A percentile compares a stretch with the other conserved stretches of the same genome.
phyloP scores from a whole-genome alignment of 208 protist species.

The Wallacemonas sp. region DNA sequence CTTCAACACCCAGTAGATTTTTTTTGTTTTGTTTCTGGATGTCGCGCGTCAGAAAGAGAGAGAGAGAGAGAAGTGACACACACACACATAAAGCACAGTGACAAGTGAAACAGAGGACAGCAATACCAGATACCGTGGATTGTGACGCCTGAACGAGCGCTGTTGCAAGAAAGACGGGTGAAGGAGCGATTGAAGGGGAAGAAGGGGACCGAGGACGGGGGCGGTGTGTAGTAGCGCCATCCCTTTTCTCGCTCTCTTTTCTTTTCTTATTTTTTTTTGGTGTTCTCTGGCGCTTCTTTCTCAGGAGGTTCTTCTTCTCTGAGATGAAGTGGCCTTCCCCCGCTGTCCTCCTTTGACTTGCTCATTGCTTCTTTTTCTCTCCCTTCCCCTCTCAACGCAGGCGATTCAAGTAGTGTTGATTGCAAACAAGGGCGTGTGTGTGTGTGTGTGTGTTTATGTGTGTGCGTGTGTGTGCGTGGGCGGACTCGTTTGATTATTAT shows the following conservation, averaged over 20 bases:
- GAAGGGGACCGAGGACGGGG: too few species aligned
- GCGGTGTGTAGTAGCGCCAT: slow-evolving; percentile 3
- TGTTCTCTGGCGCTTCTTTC: not conserved
- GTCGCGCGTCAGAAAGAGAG: too few species aligned
- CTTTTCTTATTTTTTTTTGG: slow-evolving; percentile 4
- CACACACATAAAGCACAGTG: too few species aligned
- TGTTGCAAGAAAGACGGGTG: too few species aligned
- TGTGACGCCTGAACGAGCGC: too few species aligned
- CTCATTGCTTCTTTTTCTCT: slow-evolving; percentile 10
- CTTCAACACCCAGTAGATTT: too few species aligned
- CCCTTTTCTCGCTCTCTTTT: slow-evolving; percentile 1
- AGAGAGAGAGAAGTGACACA: too few species aligned
- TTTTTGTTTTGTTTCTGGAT: slow-evolving; percentile 2
- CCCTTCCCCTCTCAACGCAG: slow-evolving; percentile 2
- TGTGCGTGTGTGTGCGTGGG: not conserved
- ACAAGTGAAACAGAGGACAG: too few species aligned
- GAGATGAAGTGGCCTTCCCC: too few species aligned
- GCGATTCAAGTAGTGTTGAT: not conserved
- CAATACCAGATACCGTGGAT: too few species aligned
- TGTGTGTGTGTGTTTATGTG: not conserved
- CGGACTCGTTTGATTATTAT: not conserved
- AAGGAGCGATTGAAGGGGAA: too few species aligned
- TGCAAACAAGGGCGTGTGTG: not conserved
- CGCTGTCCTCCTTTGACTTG: not conserved
- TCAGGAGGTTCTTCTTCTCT: too few species aligned